Evolutionary conservation across 208 protist genomes (phyloP).

Genomic region (Blastocrithidia nonstop): DNA sequence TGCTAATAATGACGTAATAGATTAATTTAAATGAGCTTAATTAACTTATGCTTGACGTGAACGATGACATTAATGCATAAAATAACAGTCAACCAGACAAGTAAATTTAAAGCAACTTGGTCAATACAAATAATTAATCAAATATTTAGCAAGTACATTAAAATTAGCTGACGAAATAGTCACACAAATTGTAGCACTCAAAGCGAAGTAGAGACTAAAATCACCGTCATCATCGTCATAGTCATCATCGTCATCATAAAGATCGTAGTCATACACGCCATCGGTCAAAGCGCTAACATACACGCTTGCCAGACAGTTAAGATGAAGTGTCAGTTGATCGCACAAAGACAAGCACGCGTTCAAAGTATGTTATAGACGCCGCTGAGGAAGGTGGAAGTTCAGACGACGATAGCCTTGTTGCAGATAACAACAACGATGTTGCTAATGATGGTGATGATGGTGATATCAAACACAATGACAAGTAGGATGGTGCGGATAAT

Average conservation of each 20-base stretch:
- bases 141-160: no score
- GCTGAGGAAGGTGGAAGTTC: constrained; percentile 19
- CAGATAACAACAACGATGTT: constrained; percentile 20
- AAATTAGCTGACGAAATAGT: no score
- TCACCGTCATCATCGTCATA: neutral
- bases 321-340: no score
- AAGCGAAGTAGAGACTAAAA: neutral
- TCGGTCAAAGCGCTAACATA: constrained; percentile 10
- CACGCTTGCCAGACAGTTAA: constrained; percentile 8
- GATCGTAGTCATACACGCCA: neutral
- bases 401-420: constrained; percentile 23
- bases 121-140: no score
- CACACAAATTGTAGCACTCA: neutral
- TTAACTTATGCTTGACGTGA: no score
- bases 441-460: neutral
- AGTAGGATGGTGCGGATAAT: neutral
- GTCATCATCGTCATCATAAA: neutral
- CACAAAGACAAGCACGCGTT: constrained; percentile 6
- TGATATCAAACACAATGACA: constrained; percentile 3
- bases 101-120: no score
- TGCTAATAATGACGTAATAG: no score
- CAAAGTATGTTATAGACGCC: constrained; percentile 15
- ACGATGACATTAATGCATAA: no score
- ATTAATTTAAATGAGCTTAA: no score
- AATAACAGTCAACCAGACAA: no score